phyloP scores from a whole-genome alignment of 331 rosid genomes.

The Quercus lobata region DNA sequence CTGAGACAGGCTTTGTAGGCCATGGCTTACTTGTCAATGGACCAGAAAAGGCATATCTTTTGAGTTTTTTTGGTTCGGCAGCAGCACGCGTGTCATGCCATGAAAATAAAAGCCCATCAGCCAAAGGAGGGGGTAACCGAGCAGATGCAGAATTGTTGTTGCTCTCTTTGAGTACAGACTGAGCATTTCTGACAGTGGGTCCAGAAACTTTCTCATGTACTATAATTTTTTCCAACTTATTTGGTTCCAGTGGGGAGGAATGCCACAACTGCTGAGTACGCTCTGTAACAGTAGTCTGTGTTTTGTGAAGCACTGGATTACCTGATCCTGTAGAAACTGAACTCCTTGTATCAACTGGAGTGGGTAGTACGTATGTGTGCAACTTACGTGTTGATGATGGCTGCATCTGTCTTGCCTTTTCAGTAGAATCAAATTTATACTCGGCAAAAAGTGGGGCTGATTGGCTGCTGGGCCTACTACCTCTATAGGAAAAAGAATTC shows the following conservation, averaged over 20 bases:
- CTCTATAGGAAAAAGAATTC: constrained; percentile 51
- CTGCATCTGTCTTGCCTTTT: constrained; percentile 56
- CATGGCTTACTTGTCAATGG: constrained; percentile 66
- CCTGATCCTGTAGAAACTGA: constrained; percentile 43
- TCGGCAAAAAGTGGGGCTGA: constrained; percentile 91
- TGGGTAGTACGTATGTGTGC: constrained; percentile 84
- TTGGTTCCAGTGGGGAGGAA: constrained; percentile 78
- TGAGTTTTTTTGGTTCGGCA: constrained; percentile 57
- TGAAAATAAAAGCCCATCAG: constrained; percentile 40
- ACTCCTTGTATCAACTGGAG: constrained; percentile 66
- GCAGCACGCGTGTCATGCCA: constrained; percentile 40
- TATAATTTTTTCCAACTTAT: constrained; percentile 35
- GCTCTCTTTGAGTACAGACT: constrained; percentile 73
- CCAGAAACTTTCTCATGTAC: constrained; percentile 45
- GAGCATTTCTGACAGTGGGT: constrained; percentile 30
- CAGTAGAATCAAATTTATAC: constrained; percentile 51
- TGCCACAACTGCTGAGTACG: constrained; percentile 68
- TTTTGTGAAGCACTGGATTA: constrained; percentile 35
- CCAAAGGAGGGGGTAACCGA: constrained; percentile 60
- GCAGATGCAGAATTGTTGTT: constrained; percentile 50
- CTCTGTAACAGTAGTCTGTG: constrained; percentile 31
- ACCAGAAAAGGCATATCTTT: constrained; percentile 83
- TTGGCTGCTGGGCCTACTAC: constrained; percentile 51
- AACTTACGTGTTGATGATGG: constrained; percentile 74
- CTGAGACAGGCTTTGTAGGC: constrained; percentile 42